Evolutionary conservation across 441 rosid species (phyloP).

Genomic region (Geranium incanum): DNA sequence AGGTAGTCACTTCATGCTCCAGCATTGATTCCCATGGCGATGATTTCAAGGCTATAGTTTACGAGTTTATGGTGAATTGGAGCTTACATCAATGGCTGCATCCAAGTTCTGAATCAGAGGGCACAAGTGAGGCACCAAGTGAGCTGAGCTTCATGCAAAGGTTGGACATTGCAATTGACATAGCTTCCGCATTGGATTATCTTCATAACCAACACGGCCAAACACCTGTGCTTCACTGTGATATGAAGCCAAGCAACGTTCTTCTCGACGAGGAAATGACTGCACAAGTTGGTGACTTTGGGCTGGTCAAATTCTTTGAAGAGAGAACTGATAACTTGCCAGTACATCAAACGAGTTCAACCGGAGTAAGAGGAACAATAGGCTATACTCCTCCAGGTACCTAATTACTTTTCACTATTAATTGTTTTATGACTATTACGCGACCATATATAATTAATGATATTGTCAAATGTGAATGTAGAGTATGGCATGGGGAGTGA

Average conservation of each 20-base stretch:
- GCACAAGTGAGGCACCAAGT: not conserved
- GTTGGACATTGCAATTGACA: slow-evolving; percentile 6
- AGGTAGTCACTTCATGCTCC: slow-evolving; percentile 16
- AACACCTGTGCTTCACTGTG: not conserved
- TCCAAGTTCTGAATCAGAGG: not conserved
- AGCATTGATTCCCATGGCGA: slow-evolving; percentile 4
- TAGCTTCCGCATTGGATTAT: not conserved
- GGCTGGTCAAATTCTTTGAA: not conserved
- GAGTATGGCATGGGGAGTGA: slow-evolving; percentile 12
- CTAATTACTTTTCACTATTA: not conserved
- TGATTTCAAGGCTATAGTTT: slow-evolving; percentile 17
- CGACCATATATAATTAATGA: too few species aligned
- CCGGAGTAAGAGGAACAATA: not conserved
- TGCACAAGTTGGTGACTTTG: slow-evolving; percentile 15
- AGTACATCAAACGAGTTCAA: not conserved
- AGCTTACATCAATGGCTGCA: slow-evolving; percentile 12
- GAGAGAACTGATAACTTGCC: not conserved
- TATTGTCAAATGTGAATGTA: not conserved
- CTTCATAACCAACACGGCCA: slow-evolving; percentile 17
- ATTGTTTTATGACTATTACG: not conserved
- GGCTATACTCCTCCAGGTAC: slow-evolving; percentile 16
- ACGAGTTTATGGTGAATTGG: slow-evolving; percentile 17
- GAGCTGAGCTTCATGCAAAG: not conserved
- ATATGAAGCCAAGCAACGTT: slow-evolving; percentile 16
- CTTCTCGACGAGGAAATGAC: slow-evolving; percentile 13